Base-by-base conservation (phyloP, 306 rosid genomes). In the Quercus cerris region DNA sequence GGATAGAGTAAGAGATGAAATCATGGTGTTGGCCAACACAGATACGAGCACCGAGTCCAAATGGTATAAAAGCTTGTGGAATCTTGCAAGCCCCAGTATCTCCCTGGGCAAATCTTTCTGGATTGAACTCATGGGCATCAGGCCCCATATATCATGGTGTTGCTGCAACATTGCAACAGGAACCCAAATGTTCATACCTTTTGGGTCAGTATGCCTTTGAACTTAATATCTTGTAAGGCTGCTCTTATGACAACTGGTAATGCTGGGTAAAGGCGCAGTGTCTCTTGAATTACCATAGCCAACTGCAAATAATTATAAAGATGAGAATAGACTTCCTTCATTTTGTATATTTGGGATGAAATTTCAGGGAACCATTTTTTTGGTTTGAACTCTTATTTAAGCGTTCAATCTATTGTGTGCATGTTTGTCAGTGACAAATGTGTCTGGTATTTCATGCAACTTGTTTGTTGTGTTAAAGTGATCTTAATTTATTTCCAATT, bases 1-100 rank as follows among this genome's bases (percentile, higher is more conserved):
- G 1, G 81, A 61, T 1, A 85, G 56, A 71, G 79, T 41, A 15
- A 81, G 41, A 8, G 38, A 51, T 8, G 54, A 13, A 13, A 28
- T 70, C 35, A 76, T 28, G 27, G 66, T 81, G 69, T 23, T 67
- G 58, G 2, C 84, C 81, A 4, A 70, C 64, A 49, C 84, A 81
- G 6, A 81, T 55, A 19, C 81, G 70, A 0, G 81, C 80, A 12
- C 81, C 77, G 7, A 55, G 80, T 9, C 84, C 84, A 10, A 75
- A 81, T 3, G 84, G 81, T 67, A 75, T 54, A 77, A 69, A 81
- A 3, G 76, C 80, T 27, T 81, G 84, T 17, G 84, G 84, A 13
- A 81, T 41, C 35, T 81, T 81, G 57, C 84, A 81, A 10, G 81
- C 76, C 11, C 56, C 63, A 33, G 38, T 33, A 35, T 5, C 7